These are phyloP conservation scores for Arabidopsis arenosa DNA, from an alignment of 345 rosid species.

Conservation along the genomic window DNA sequence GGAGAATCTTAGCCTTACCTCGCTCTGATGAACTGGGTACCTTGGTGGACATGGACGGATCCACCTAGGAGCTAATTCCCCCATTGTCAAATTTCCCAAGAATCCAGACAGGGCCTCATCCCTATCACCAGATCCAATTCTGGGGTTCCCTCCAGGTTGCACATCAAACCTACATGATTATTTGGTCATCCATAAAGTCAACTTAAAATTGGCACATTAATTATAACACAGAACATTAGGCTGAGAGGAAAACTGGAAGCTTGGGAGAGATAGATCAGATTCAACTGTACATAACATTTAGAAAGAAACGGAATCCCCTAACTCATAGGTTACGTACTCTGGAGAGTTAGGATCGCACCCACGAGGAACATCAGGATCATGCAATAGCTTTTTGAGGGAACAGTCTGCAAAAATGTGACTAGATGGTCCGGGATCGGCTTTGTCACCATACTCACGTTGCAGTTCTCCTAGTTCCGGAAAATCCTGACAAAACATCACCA, in stretches of 20 bases:
- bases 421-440: conserved; percentile 56
- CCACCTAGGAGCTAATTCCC: conserved; percentile 75
- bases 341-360: conserved; percentile 74
- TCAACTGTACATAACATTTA: conserved; percentile 21
- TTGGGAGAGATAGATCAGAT: conserved; percentile 12
- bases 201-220: conserved; percentile 25
- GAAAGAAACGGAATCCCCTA: conserved; percentile 18
- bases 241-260: conserved; percentile 22
- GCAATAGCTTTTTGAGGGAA: conserved; percentile 64
- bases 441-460: conserved; percentile 66
- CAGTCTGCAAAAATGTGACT: conserved; percentile 47
- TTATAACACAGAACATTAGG: conserved; percentile 10
- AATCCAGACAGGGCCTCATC: conserved; percentile 65
- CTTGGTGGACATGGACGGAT: conserved; percentile 87
- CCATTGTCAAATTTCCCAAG: conserved; percentile 55
- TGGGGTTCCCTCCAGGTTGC: conserved; percentile 70
- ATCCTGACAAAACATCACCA: conserved; percentile 51
- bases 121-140: conserved; percentile 89
- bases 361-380: conserved; percentile 83
- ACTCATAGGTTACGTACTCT: conserved; percentile 61
- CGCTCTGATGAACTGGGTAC: conserved; percentile 77
- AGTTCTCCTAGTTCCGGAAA: conserved; percentile 76
- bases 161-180: conserved; percentile 74
- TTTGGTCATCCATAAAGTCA: conserved; percentile 37
- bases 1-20: conserved; percentile 54